Evolutionary conservation across 2,329 filamentous ascomycete genomes (phyloP), one percentile per base, ranked within the genome.

Genomic region (Aureobasidium sp.): DNA sequence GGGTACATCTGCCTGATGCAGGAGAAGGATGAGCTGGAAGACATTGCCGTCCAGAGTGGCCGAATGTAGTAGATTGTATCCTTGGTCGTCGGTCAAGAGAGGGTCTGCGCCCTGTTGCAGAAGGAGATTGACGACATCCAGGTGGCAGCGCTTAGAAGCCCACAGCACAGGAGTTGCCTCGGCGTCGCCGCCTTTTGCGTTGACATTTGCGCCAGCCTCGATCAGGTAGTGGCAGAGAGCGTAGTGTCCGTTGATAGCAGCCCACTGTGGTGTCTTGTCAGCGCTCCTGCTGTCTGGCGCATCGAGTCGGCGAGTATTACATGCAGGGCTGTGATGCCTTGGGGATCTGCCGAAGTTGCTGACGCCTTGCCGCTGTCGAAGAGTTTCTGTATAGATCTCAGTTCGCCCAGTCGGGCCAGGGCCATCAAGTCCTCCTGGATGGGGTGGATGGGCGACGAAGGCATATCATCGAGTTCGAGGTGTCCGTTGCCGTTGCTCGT

Each of bases 231-330:
- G 93, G 83, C 93, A 97, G 81, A 97, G 91, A 67, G 90, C 90
- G 78, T 93, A 95, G 74, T 97, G 94, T 72, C 97, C 97, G 79
- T 99, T 99, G 75, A 99, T 97, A 41, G 95, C 91, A 51, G 94
- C 94, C 94, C 94, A 99, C 91, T 99, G 73, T 59, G 37, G 68
- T 63, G 22, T 55, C 17, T 37, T 51, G 45, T 63, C 49, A 62
- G 57, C 52, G 31, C 22, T 36, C 29, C 25, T 42, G 27, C 20
- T 41, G n/a, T n/a, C 27, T 29, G 37, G 41, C 62, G 52, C 45
- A 44, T 31, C 14, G 39, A 41, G 27, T 34, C 22, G 9, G 39
- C 5, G 53, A 51, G 39, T 61, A 57, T 53, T 82, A 97, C 93
- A 81, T 97, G 94, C 75, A 99, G 78, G 65, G 94, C 91, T 44